Conservation (phyloP, 495 filamentous ascomycete genomes). For the Cercophora scortea region DNA sequence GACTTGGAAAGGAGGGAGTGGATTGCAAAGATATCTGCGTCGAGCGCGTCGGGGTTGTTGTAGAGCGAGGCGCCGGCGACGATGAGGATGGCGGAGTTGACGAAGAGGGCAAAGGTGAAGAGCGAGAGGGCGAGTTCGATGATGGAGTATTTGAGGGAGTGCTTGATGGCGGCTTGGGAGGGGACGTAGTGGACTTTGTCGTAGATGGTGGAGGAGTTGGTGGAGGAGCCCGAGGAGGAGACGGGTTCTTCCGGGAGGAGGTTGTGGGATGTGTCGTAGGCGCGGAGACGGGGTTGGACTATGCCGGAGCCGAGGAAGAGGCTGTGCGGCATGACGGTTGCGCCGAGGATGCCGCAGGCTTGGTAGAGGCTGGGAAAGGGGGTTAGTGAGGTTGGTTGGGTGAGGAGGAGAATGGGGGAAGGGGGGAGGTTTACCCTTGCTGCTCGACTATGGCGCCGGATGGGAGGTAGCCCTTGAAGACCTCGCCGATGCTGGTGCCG, state of each 20-base stretch:
- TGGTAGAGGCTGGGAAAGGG: constrained; percentile 55
- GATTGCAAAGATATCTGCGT: constrained; percentile 76
- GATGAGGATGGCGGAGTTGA: constrained; percentile 87
- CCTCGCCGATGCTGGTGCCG: constrained; percentile 59
- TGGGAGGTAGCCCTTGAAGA: constrained; percentile 79
- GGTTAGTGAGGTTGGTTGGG: not conserved
- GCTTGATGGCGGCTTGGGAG: constrained; percentile 65
- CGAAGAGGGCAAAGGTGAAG: constrained; percentile 90
- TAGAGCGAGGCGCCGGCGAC: constrained; percentile 76
- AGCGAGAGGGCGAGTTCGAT: constrained; percentile 66
- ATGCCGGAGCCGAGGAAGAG: constrained; percentile 86
- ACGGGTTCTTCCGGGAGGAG: constrained; percentile 35
- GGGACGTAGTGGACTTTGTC: constrained; percentile 64
- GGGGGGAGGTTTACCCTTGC: constrained; percentile 37
- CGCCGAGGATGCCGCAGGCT: constrained; percentile 85
- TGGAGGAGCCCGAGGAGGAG: constrained; percentile 15
- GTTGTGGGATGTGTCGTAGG: constrained; percentile 63
- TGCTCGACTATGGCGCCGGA: constrained; percentile 62
- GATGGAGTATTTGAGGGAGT: constrained; percentile 76
- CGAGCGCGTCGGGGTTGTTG: constrained; percentile 44
- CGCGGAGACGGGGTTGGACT: constrained; percentile 71
- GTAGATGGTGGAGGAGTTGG: constrained; percentile 6
- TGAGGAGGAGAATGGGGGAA: not conserved
- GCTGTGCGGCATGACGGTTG: constrained; percentile 91
- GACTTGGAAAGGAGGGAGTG: constrained; percentile 63